phyloP scores from a whole-genome alignment of 495 filamentous ascomycete species.

The Xylaria acuta region DNA sequence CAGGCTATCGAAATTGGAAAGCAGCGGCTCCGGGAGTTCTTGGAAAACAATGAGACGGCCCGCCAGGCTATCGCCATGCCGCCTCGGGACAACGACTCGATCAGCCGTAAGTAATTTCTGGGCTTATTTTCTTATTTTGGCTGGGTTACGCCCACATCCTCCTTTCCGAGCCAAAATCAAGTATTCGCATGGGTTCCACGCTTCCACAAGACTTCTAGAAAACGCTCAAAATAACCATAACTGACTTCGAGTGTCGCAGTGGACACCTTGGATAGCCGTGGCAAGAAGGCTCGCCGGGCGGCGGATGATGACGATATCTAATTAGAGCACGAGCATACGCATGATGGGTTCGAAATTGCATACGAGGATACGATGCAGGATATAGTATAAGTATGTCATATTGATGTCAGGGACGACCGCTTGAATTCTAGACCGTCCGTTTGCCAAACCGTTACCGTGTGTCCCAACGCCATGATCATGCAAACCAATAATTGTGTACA shows the following conservation, averaged over 20 bases:
- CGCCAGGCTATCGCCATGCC: conserved; percentile 80
- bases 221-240: not conserved
- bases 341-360: conserved; percentile 45
- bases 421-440: conserved; percentile 22
- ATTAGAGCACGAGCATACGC: conserved; percentile 19
- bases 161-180: too few species aligned
- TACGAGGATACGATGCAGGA: conserved; percentile 40
- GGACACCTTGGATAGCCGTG: conserved; percentile 65
- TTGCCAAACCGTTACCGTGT: conserved; percentile 14
- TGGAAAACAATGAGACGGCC: conserved; percentile 80
- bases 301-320: conserved; percentile 57
- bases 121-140: too few species aligned
- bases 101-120: conserved; percentile 41
- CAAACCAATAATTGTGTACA: conserved; percentile 29
- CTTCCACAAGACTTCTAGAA: not conserved
- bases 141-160: not conserved
- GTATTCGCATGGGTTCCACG: not conserved
- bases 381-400: conserved; percentile 35
- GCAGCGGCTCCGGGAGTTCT: conserved; percentile 83
- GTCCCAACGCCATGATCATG: conserved; percentile 16
- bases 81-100: conserved; percentile 50
- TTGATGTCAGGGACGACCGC: conserved; percentile 23
- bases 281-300: conserved; percentile 54
- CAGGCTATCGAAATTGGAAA: conserved; percentile 91
- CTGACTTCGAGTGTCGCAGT: conserved; percentile 33